A percentile compares a stretch with the other conserved stretches of the same genome.
These are phyloP conservation scores for Aschersonia sp. DNA, from an alignment of 2,329 filamentous ascomycete genomes.

Conservation along the genomic window DNA sequence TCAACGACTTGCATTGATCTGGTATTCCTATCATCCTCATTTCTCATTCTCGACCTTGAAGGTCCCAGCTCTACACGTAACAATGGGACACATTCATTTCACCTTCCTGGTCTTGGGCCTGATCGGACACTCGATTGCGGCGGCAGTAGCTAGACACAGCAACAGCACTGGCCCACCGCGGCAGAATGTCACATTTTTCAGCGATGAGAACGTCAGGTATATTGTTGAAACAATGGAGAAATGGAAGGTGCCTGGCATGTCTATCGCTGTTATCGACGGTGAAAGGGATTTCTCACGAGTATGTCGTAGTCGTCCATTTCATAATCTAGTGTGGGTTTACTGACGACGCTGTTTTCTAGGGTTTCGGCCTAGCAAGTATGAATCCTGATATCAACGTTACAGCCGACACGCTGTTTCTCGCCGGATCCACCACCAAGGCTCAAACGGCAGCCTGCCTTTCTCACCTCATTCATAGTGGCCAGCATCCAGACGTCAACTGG, in stretches of 20 bases:
- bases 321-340: neutral
- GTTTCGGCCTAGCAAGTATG: slow-evolving; percentile 15
- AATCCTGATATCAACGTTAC: slow-evolving; percentile 23
- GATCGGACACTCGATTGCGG: too few relatives aligned
- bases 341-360: slow-evolving; percentile 5
- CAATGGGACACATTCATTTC: too few relatives aligned
- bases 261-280: slow-evolving; percentile 13
- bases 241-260: slow-evolving; percentile 14
- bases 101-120: too few relatives aligned
- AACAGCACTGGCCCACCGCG: too few relatives aligned
- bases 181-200: neutral
- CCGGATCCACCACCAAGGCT: slow-evolving; percentile 41
- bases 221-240: slow-evolving; percentile 5
- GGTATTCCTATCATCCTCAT: too few relatives aligned
- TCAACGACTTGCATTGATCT: too few relatives aligned
- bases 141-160: too few relatives aligned
- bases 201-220: neutral
- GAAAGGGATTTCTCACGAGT: slow-evolving; percentile 12
- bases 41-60: too few relatives aligned
- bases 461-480: slow-evolving; percentile 31
- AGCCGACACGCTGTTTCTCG: slow-evolving; percentile 36
- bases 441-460: slow-evolving; percentile 35
- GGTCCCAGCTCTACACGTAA: too few relatives aligned
- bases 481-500: slow-evolving; percentile 21
- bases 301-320: neutral